These are phyloP conservation scores for Fusarium sp. DNA, from an alignment of 2,329 filamentous ascomycete species.

Conservation along the genomic window DNA sequence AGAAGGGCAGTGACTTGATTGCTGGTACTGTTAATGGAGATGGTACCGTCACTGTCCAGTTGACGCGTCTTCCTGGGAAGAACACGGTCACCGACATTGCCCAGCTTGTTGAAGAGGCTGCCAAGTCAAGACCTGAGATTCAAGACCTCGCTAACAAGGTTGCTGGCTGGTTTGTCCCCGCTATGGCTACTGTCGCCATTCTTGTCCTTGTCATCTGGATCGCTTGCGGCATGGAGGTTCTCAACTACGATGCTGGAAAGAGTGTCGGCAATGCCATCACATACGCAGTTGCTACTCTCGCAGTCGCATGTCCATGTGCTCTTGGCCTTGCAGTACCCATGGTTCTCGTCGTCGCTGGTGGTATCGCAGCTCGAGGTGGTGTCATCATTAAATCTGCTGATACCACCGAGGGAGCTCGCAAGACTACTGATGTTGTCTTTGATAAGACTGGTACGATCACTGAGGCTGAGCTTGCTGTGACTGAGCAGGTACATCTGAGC, in stretches of 20 bases:
- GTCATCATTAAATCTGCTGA: conserved; percentile 70
- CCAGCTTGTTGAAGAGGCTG: conserved; percentile 66
- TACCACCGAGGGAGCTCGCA: conserved; percentile 63
- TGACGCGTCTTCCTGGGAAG: conserved; percentile 62
- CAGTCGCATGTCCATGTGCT: conserved; percentile 73
- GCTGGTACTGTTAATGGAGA: conserved; percentile 46
- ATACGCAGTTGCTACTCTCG: conserved; percentile 59
- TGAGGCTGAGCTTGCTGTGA: conserved; percentile 49
- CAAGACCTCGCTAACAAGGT: conserved; percentile 69
- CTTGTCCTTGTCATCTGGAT: conserved; percentile 49
- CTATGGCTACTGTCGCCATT: conserved; percentile 58
- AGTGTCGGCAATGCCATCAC: conserved; percentile 48
- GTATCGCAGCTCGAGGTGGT: conserved; percentile 65
- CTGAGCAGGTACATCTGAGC: not conserved
- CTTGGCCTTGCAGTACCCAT: conserved; percentile 73
- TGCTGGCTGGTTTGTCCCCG: conserved; percentile 68
- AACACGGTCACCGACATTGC: conserved; percentile 71
- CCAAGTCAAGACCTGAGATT: conserved; percentile 65
- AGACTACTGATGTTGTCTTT: conserved; percentile 68
- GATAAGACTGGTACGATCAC: conserved; percentile 76
- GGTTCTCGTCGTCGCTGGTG: conserved; percentile 70
- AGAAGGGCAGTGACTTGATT: conserved; percentile 2
- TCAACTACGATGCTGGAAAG: conserved; percentile 49
- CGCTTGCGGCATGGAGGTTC: conserved; percentile 24
- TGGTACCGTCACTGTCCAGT: conserved; percentile 57